Percentiles rank a stretch among this genome's conserved stretches.
Evolutionary conservation across 768 basidiomycete genomes (phyloP).

Genomic region (Mycena leptocephala): DNA sequence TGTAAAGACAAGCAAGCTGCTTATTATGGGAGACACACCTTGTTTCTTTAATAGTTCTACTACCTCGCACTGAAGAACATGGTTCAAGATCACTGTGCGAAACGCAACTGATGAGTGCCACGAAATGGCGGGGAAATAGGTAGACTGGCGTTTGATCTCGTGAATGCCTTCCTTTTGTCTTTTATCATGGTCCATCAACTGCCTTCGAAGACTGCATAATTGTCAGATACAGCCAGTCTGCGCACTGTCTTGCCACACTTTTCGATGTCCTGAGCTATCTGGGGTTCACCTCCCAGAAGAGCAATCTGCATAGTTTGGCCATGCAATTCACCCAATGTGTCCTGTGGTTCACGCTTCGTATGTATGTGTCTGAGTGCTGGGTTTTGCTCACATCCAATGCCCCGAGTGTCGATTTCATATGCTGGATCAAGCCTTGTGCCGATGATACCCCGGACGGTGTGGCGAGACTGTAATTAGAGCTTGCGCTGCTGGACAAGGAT

Average conservation of each 20-base stretch:
- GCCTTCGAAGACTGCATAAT: slow-evolving; percentile 57
- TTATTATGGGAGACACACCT: slow-evolving; percentile 51
- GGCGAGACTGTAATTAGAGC: slow-evolving; percentile 33
- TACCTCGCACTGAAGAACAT: slow-evolving; percentile 61
- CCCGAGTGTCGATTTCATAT: slow-evolving; percentile 49
- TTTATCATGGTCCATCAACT: slow-evolving; percentile 61
- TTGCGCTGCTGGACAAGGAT: slow-evolving; percentile 25
- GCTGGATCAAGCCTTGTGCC: slow-evolving; percentile 32
- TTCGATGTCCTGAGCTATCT: slow-evolving; percentile 57
- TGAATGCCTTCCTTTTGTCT: slow-evolving; percentile 60
- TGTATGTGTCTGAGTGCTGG: not conserved
- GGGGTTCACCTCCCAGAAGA: slow-evolving; percentile 55
- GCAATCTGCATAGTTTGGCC: slow-evolving; percentile 62
- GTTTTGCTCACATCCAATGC: slow-evolving; percentile 46
- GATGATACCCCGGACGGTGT: slow-evolving; percentile 33
- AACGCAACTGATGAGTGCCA: not conserved
- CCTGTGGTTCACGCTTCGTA: slow-evolving; percentile 44
- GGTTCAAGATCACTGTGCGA: slow-evolving; percentile 61
- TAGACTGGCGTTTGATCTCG: slow-evolving; percentile 64
- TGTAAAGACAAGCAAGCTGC: not conserved
- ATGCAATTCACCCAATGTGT: slow-evolving; percentile 61
- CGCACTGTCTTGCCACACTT: slow-evolving; percentile 50
- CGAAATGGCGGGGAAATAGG: too few relatives aligned
- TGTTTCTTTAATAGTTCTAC: slow-evolving; percentile 61
- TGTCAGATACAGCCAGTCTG: not conserved